phyloP scores from a whole-genome alignment of 371 early-diverging fungal species.

The Lichtheimia hyalospora region DNA sequence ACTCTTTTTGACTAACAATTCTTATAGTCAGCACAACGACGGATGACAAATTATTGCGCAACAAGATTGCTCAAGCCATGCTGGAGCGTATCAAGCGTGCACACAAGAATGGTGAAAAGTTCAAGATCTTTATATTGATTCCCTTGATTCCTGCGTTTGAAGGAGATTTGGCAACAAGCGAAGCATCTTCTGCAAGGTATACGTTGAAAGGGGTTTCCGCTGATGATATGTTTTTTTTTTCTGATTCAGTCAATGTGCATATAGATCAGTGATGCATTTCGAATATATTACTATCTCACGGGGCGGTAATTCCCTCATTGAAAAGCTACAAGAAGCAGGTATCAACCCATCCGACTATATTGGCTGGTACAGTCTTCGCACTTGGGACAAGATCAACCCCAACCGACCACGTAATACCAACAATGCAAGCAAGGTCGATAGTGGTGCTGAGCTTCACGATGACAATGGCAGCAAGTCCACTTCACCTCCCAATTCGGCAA shows the following conservation, averaged over 20 bases:
- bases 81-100: slow-evolving; percentile 81
- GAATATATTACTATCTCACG: slow-evolving; percentile 83
- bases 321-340: slow-evolving; percentile 60
- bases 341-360: slow-evolving; percentile 82
- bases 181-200: slow-evolving; percentile 68
- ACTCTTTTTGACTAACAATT: slow-evolving; percentile 3
- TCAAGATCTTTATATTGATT: slow-evolving; percentile 84
- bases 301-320: slow-evolving; percentile 72
- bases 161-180: slow-evolving; percentile 73
- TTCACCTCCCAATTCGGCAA: not conserved
- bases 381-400: slow-evolving; percentile 58
- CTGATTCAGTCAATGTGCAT: not conserved
- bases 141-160: slow-evolving; percentile 93
- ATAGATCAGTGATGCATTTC: slow-evolving; percentile 75
- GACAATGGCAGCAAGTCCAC: not conserved
- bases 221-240: not conserved
- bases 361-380: slow-evolving; percentile 76
- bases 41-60: slow-evolving; percentile 33
- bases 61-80: slow-evolving; percentile 51
- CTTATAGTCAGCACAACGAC: slow-evolving; percentile 24
- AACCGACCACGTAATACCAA: not conserved
- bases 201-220: slow-evolving; percentile 31
- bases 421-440: slow-evolving; percentile 3
- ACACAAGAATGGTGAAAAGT: slow-evolving; percentile 62
- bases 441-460: slow-evolving; percentile 9